These are phyloP conservation scores for Stephanodiscus minutulus DNA, from an alignment of 108 stramenopile genomes.

Conservation along the genomic window DNA sequence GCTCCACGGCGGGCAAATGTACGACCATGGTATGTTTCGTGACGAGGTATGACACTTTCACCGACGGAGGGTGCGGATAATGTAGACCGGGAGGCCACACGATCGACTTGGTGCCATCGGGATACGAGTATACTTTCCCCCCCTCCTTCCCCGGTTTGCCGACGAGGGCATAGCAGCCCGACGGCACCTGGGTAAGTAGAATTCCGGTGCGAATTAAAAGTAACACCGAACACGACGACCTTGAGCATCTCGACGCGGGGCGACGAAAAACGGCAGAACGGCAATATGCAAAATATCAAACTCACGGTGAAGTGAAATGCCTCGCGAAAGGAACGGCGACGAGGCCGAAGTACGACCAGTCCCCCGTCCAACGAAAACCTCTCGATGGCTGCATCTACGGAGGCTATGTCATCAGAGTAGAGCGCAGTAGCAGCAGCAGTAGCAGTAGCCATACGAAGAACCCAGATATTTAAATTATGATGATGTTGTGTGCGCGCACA, in stretches of 20 bases:
- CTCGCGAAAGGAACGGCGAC: neutral
- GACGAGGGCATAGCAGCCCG: constrained; percentile 49
- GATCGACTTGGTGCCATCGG: constrained; percentile 12
- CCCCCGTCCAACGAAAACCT: constrained; percentile 21
- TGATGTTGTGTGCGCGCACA: no score
- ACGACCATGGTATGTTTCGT: constrained; percentile 55
- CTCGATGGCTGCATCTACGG: constrained; percentile 11
- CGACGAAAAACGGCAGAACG: no score
- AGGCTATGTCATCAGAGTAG: constrained; percentile 14
- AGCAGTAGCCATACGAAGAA: no score
- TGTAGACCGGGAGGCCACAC: constrained; percentile 60
- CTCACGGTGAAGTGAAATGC: no score
- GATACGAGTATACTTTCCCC: constrained; percentile 32
- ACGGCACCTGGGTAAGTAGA: constrained; percentile 13
- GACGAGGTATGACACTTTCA: constrained; percentile 45
- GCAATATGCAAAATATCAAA: no score
- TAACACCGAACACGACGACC: constrained; percentile 1
- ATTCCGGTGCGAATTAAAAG: no score
- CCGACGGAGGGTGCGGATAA: constrained; percentile 44
- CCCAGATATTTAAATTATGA: no score
- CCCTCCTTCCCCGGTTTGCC: constrained; percentile 52
- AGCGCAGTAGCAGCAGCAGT: neutral
- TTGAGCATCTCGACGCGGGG: neutral
- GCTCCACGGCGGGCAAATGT: constrained; percentile 60
- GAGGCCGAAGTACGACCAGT: constrained; percentile 21